A percentile compares a stretch with the other conserved stretches of the same genome.
These are phyloP conservation scores for Solanum peruvianum DNA, from an alignment of 257 asterid species.

Conservation along the genomic window DNA sequence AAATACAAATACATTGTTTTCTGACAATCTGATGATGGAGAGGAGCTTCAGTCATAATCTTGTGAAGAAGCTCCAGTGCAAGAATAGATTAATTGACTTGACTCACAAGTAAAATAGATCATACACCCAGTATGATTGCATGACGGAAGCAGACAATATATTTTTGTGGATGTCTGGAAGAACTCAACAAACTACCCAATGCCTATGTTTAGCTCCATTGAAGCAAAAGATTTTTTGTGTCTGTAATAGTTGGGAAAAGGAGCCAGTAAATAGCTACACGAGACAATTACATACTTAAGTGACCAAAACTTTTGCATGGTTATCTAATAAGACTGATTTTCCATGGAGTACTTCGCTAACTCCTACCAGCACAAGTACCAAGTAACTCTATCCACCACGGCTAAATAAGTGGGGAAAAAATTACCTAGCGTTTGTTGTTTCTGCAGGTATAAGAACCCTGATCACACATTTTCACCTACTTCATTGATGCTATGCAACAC, in stretches of 20 bases:
- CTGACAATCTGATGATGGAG: not conserved
- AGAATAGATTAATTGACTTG: not conserved
- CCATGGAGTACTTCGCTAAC: not conserved
- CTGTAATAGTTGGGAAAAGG: conserved; percentile 37
- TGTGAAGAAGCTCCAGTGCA: not conserved
- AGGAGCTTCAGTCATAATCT: not conserved
- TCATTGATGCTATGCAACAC: not conserved
- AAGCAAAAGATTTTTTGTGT: conserved; percentile 43
- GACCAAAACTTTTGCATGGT: conserved; percentile 72
- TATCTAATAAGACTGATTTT: not conserved
- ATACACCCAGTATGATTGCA: not conserved
- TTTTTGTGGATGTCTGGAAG: not conserved
- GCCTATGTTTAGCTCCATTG: conserved; percentile 83
- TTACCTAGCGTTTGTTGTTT: not conserved
- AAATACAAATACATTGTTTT: not conserved
- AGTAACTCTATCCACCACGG: not conserved
- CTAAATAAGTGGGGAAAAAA: not conserved
- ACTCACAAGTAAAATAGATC: not conserved
- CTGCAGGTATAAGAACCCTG: not conserved
- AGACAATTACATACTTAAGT: conserved; percentile 70
- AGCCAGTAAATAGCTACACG: conserved; percentile 73
- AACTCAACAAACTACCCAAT: conserved; percentile 51
- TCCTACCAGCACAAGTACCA: not conserved
- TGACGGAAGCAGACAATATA: not conserved
- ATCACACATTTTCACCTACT: not conserved